Conservation (phyloP, 768 basidiomycete genomes). For the Podaxis sp. region DNA sequence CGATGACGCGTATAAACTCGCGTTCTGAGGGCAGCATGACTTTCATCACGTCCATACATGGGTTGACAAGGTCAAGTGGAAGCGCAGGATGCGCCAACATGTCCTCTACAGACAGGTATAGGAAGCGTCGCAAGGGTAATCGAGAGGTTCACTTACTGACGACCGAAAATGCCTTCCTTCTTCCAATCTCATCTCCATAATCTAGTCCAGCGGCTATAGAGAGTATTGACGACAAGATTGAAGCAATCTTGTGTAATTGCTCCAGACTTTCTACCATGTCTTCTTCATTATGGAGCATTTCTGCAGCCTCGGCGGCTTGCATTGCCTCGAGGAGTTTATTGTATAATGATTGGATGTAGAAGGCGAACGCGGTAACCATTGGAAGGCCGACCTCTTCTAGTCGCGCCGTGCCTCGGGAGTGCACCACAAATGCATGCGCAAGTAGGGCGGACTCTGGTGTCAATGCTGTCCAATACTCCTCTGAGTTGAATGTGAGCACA, state of each 20-base stretch:
- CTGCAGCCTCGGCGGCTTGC: conserved; percentile 35
- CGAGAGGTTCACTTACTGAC: conserved; percentile 56
- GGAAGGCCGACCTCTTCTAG: conserved; percentile 72
- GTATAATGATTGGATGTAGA: conserved; percentile 74
- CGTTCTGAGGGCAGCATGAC: conserved; percentile 80
- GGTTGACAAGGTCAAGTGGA: conserved; percentile 73
- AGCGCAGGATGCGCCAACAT: conserved; percentile 85
- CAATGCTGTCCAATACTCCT: conserved; percentile 69
- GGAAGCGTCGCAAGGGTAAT: background rate
- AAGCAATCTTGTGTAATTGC: conserved; percentile 58
- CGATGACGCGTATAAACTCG: conserved; percentile 33
- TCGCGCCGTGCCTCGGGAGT: conserved; percentile 59
- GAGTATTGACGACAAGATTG: conserved; percentile 78
- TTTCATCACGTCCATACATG: conserved; percentile 82
- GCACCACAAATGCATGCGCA: conserved; percentile 81
- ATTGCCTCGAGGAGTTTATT: conserved; percentile 47
- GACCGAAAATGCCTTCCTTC: conserved; percentile 85
- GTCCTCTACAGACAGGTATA: conserved; percentile 45
- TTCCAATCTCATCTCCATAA: conserved; percentile 91
- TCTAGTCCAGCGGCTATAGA: conserved; percentile 79
- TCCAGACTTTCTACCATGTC: conserved; percentile 51
- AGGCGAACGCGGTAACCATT: conserved; percentile 90
- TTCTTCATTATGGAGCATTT: conserved; percentile 34
- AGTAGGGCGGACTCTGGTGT: conserved; percentile 81
- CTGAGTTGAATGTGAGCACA: conserved; percentile 27